Evolutionary conservation across 2,329 filamentous ascomycete species (phyloP).

Genomic region (Fusarium xyrophilum): DNA sequence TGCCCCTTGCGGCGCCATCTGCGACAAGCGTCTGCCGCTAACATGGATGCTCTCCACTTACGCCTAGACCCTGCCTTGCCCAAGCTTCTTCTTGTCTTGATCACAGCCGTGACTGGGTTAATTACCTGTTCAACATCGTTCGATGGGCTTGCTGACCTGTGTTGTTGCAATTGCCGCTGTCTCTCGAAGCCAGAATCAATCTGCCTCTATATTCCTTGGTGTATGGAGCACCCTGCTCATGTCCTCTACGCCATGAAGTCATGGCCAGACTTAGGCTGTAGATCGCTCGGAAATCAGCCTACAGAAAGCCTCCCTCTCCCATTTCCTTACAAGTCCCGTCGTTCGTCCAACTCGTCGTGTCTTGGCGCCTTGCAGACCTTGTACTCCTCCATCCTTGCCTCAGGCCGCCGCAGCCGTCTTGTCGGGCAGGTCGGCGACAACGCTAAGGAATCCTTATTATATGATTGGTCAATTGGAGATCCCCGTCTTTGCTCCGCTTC

Average conservation of each 20-base stretch:
- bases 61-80: slow-evolving; percentile 30
- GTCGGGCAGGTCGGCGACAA: neutral
- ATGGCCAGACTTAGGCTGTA: slow-evolving; percentile 13
- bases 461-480: slow-evolving; percentile 24
- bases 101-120: slow-evolving; percentile 23
- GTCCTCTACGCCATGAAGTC: slow-evolving; percentile 31
- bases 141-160: slow-evolving; percentile 19
- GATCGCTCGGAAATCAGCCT: slow-evolving; percentile 20
- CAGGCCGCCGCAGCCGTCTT: slow-evolving; percentile 14
- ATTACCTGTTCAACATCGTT: slow-evolving; percentile 22
- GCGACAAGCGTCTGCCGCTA: slow-evolving; percentile 27
- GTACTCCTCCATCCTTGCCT: slow-evolving; percentile 22
- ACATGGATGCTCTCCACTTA: slow-evolving; percentile 32
- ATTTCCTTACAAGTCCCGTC: slow-evolving; percentile 31
- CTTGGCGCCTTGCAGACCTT: slow-evolving; percentile 11
- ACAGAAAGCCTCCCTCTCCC: slow-evolving; percentile 11
- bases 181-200: neutral
- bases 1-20: slow-evolving; percentile 37
- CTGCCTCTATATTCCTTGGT: neutral
- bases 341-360: slow-evolving; percentile 14
- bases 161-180: slow-evolving; percentile 11
- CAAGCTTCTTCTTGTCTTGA: slow-evolving; percentile 13
- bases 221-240: slow-evolving; percentile 2
- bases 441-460: slow-evolving; percentile 3
- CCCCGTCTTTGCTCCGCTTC: slow-evolving; percentile 9